Percentiles rank a stretch among this genome's conserved stretches.
Evolutionary conservation across 2,329 filamentous ascomycete species (phyloP).

Genomic region (Fusarium neocosmosporiellum): DNA sequence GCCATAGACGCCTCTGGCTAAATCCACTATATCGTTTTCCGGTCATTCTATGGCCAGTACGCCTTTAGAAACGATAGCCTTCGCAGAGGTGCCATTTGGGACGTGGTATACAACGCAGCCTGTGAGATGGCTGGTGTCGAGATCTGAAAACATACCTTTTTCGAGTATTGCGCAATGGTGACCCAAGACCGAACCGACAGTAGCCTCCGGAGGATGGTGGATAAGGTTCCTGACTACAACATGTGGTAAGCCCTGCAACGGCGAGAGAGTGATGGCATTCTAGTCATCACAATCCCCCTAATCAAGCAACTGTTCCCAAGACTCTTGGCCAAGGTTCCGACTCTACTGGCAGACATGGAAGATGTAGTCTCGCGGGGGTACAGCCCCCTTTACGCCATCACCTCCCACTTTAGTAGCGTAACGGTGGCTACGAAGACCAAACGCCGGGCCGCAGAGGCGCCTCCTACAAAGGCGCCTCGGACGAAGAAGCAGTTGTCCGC

Average conservation of each 20-base stretch:
- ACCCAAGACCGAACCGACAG: not conserved
- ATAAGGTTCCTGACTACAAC: not conserved
- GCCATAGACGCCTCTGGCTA: not conserved
- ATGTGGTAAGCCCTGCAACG: not conserved
- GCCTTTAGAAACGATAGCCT: not conserved
- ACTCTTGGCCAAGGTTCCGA: not conserved
- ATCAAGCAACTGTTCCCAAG: not conserved
- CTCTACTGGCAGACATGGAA: not conserved
- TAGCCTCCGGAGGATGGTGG: not conserved
- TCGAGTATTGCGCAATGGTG: not conserved
- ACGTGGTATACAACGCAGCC: not conserved
- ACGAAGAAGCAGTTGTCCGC: not conserved
- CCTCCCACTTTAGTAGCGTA: not conserved
- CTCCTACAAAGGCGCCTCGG: not conserved
- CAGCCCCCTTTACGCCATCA: not conserved
- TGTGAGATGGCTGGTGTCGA: not conserved
- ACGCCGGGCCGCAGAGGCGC: not conserved
- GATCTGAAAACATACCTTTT: not conserved
- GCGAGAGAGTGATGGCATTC: not conserved
- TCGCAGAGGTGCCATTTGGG: not conserved
- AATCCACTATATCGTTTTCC: not conserved
- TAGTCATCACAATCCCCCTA: not conserved
- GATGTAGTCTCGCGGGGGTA: not conserved
- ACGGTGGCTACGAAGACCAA: not conserved
- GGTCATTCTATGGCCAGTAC: not conserved